Evolutionary conservation across 75 land plant species (phyloP).

Genomic region (Sequoia sempervirens): DNA sequence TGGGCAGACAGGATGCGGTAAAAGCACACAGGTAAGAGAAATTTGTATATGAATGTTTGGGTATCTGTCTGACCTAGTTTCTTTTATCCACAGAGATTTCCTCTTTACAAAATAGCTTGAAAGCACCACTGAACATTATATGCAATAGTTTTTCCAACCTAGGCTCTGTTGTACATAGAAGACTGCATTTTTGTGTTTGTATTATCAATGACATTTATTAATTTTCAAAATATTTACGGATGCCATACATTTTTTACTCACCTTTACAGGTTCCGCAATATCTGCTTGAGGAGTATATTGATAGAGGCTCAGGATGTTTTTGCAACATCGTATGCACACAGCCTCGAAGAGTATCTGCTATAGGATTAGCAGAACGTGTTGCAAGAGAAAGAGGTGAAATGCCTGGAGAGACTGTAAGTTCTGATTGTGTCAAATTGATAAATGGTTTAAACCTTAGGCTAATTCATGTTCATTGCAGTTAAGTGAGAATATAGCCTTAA

Average conservation of each 20-base stretch:
- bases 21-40: constrained; percentile 36
- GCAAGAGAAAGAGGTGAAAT: constrained; percentile 87
- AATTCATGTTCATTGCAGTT: neutral
- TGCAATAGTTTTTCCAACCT: neutral
- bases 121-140: neutral
- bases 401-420: constrained; percentile 79
- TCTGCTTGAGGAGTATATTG: constrained; percentile 28
- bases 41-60: neutral
- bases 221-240: neutral
- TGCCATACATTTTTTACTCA: neutral
- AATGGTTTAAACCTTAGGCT: neutral
- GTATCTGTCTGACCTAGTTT: neutral
- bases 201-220: neutral
- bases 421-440: neutral
- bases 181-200: neutral
- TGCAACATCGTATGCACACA: constrained; percentile 36
- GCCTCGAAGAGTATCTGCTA: constrained; percentile 37
- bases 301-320: constrained; percentile 22
- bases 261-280: constrained; percentile 31
- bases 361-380: constrained; percentile 91
- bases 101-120: neutral
- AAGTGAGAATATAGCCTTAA: neutral
- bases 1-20: constrained; percentile 41
- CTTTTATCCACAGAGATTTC: neutral
- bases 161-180: neutral